Conservation (phyloP, 2,329 filamentous ascomycete genomes). For the Metarhizium anisopliae region DNA sequence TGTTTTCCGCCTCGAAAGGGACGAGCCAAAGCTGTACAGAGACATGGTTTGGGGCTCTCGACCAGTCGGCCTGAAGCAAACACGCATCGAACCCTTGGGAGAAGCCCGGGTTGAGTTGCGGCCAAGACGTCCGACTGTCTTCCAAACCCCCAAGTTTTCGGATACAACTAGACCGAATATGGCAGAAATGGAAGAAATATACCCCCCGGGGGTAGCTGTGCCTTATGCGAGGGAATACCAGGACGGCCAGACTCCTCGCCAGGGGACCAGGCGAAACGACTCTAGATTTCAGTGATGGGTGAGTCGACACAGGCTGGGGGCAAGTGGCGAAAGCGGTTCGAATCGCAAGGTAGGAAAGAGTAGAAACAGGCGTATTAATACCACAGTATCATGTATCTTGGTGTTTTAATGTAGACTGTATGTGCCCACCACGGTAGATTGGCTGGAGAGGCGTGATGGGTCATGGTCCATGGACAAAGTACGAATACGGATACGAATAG, state of each 20-base stretch:
- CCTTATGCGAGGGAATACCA: background rate
- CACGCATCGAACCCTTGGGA: background rate
- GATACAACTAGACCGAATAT: background rate
- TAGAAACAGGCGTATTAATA: too few relatives aligned
- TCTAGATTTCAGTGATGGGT: background rate
- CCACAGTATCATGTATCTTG: too few relatives aligned
- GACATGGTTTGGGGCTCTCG: slow-evolving; percentile 21
- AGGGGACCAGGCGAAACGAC: background rate
- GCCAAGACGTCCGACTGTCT: background rate
- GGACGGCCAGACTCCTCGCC: background rate
- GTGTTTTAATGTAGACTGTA: too few relatives aligned
- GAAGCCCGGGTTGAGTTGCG: background rate
- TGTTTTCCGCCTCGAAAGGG: slow-evolving; percentile 11
- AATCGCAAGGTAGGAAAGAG: too few relatives aligned
- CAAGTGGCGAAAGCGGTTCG: too few relatives aligned
- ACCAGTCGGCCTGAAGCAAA: slow-evolving; percentile 4
- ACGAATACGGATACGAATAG: too few relatives aligned
- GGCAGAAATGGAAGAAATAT: slow-evolving; percentile 2
- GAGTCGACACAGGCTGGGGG: background rate
- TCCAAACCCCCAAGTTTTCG: background rate
- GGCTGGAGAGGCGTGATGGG: too few relatives aligned
- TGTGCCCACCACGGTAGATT: too few relatives aligned
- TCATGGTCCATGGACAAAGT: too few relatives aligned
- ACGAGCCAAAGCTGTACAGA: slow-evolving; percentile 23
- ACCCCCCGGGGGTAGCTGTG: background rate